A percentile compares a stretch with the other conserved stretches of the same genome.
Evolutionary conservation across 352 stramenopile genomes (phyloP).

Genomic region (Achlya hypogyna): DNA sequence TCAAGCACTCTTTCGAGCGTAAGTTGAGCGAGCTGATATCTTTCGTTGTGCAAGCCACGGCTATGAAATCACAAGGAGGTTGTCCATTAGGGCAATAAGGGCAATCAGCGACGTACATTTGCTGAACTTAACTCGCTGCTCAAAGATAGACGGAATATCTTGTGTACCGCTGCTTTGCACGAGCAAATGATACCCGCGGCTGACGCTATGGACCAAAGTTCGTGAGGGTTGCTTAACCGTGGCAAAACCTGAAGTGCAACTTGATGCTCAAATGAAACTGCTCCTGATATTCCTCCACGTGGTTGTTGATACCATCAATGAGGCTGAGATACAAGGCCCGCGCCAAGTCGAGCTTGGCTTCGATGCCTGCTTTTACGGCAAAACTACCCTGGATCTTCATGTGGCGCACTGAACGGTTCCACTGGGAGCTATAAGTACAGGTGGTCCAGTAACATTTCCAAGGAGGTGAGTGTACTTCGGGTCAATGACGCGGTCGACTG

Average conservation of each 20-base stretch:
- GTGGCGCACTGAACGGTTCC: constrained; percentile 53
- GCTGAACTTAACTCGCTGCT: constrained; percentile 53
- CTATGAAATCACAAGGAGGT: constrained; percentile 27
- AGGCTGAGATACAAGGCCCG: constrained; percentile 71
- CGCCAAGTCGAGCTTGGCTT: constrained; percentile 80
- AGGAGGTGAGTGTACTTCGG: constrained; percentile 34
- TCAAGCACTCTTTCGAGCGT: constrained; percentile 70
- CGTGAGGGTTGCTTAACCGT: not conserved
- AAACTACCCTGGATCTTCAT: constrained; percentile 83
- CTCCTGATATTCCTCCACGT: constrained; percentile 68
- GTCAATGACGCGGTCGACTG: constrained; percentile 71
- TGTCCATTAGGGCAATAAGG: too few relatives aligned
- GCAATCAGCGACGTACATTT: constrained; percentile 33
- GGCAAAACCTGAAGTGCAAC: constrained; percentile 59
- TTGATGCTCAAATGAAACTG: constrained; percentile 50
- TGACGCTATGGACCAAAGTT: constrained; percentile 24
- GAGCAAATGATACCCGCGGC: constrained; percentile 63
- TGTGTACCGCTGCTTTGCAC: constrained; percentile 39
- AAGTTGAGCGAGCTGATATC: constrained; percentile 77
- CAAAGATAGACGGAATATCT: constrained; percentile 47
- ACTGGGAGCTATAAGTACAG: constrained; percentile 35
- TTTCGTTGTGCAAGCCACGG: constrained; percentile 81
- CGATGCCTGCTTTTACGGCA: constrained; percentile 64
- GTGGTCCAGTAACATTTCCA: constrained; percentile 21
- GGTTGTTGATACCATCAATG: constrained; percentile 73